Evolutionary conservation across 441 rosid genomes (phyloP), one percentile per base, ranked within the genome.

Genomic region (Pelargonium citronellum): DNA sequence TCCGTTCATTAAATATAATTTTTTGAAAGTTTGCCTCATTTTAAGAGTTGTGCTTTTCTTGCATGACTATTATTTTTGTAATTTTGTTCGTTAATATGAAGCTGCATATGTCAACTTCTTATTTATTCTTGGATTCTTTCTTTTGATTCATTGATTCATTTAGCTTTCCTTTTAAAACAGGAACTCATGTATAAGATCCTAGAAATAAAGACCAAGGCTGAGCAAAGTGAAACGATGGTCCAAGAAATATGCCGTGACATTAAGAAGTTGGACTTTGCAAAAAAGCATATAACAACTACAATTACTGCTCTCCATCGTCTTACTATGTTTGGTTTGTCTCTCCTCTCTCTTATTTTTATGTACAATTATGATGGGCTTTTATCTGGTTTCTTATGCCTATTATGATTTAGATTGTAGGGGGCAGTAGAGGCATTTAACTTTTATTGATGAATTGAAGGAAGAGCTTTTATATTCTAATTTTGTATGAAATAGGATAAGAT

Each of bases 241-340:
- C 96, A 92, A 83, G 98, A 95, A 82, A 95, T 95, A 78, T 95
- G 99, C 66, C 91, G 99, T 68, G 99, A 95, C 83, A 95, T 95
- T 76, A 92, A 95, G 82, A 95, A 95, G 87, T 83, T 95, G 80
- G 99, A 90, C 82, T 95, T 92, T 80, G 99, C 99, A 27, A 92
- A 95, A 90, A 95, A 95, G 85, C 97, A 95, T 81, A 95, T 95
- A 77, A 95, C 99, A 53, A 90, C 92, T 61, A 92, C 99, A 0
- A 92, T 95, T 71, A 95, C 98, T 78, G 99, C 99, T 75, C 98
- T 92, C 79, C 99, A 95, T 82, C 96, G 99, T 69, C 96, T 95
- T 69, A 92, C 98, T 24, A 95, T 95, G 99, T 81, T 95, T 78
- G 97, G 99, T 95, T 66, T 43, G 96, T 77, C 62, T 43, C 30